Conservation (phyloP, 345 rosid genomes). For the Syzygium oleosum region DNA sequence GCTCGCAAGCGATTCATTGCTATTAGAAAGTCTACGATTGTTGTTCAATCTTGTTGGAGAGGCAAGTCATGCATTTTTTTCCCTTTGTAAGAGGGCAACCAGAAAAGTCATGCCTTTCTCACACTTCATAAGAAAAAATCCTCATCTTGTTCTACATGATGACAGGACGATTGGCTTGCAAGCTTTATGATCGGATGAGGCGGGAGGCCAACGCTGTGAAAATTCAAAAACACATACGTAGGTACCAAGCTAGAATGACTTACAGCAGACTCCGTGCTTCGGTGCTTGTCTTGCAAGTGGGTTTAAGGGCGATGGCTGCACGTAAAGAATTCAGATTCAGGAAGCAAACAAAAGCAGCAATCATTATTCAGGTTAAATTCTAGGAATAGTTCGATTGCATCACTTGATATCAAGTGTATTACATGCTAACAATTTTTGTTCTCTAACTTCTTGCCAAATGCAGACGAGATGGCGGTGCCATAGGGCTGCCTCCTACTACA, state of each 20-base stretch:
- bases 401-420: background rate
- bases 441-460: background rate
- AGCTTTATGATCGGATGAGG: slow-evolving; percentile 5
- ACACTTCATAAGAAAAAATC: background rate
- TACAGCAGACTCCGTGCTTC: slow-evolving; percentile 9
- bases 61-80: background rate
- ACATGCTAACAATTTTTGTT: background rate
- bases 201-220: slow-evolving; percentile 12
- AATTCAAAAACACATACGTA: slow-evolving; percentile 12
- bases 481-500: slow-evolving; percentile 22
- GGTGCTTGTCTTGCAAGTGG: slow-evolving; percentile 11
- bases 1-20: slow-evolving; percentile 69
- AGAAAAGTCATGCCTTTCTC: background rate
- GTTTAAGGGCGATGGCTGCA: slow-evolving; percentile 12
- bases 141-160: background rate
- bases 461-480: slow-evolving; percentile 30
- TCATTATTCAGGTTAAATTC: slow-evolving; percentile 11
- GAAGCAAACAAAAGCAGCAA: slow-evolving; percentile 7
- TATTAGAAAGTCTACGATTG: slow-evolving; percentile 48
- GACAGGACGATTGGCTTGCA: slow-evolving; percentile 11
- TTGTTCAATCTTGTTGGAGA: slow-evolving; percentile 16
- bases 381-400: background rate
- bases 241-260: slow-evolving; percentile 2
- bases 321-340: slow-evolving; percentile 12
- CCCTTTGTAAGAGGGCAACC: background rate